A percentile compares a stretch with the other conserved stretches of the same genome.
Conservation (phyloP, 2,329 filamentous ascomycete genomes). For the Magnaporthiopsis incrustans region DNA sequence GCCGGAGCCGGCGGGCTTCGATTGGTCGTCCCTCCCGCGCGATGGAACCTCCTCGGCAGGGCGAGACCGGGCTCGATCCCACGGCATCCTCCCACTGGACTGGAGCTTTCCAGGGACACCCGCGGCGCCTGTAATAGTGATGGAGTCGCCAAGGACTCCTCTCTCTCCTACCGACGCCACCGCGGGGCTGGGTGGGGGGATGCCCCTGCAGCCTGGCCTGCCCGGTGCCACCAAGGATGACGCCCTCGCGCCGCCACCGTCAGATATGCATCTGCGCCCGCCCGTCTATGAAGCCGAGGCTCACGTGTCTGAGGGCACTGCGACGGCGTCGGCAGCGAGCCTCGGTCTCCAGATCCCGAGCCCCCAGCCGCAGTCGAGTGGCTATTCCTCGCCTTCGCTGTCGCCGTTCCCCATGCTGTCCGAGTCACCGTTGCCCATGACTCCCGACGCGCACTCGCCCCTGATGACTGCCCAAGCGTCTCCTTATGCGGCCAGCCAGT, state of each 20-base stretch:
- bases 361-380: conserved; percentile 32
- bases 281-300: conserved; percentile 7
- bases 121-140: conserved; percentile 24
- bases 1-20: not conserved
- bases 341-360: conserved; percentile 41
- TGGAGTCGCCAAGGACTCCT: conserved; percentile 3
- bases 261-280: conserved; percentile 14
- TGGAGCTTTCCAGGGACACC: conserved; percentile 26
- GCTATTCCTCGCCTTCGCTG: conserved; percentile 36
- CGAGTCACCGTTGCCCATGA: conserved; percentile 45
- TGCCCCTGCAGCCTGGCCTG: not conserved
- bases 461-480: not conserved
- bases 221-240: not conserved
- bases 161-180: not conserved
- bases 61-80: conserved; percentile 37
- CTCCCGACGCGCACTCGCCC: conserved; percentile 31
- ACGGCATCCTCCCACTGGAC: conserved; percentile 30
- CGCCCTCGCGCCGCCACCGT: conserved; percentile 2
- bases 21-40: not conserved
- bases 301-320: not conserved
- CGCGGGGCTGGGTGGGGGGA: not conserved
- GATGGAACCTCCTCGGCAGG: not conserved
- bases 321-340: conserved; percentile 10
- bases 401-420: conserved; percentile 63
- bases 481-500: not conserved